Evolutionary conservation across 2,329 filamentous ascomycete species (phyloP), one percentile per base, ranked within the genome.

Genomic region (Xenoacremonium recifei): DNA sequence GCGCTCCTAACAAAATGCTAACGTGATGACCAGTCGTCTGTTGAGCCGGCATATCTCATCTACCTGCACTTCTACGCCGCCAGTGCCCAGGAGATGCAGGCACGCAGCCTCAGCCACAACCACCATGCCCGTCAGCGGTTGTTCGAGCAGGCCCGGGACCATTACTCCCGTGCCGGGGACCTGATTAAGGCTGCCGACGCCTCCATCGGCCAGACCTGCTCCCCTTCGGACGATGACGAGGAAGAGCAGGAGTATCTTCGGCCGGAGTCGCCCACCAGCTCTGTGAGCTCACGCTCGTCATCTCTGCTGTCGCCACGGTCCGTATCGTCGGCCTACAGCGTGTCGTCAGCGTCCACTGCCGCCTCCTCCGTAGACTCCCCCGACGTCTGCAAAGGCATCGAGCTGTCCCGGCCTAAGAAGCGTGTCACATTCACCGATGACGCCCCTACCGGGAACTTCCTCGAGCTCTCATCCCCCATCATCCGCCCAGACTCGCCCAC

Each of bases 31-130:
- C 34, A 61, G 60, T 65, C 65, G 11, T 57, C 66, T 19, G 63
- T 75, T 16, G 74, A 80, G 54, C 73, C 76, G 2, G 64, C 75
- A 6, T 75, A 81, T 53, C 65, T 80, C 23, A 75, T 82, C 49
- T 80, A 79, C 46, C 67, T 82, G 5, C 72, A 79, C 57, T 81
- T 82, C 57, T 82, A 81, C 47, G 78, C 77, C n/a, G 79, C 79
- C 16, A 73, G 69, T n/a, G 75, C 78, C 12, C 68, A 79, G 31
- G 79, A 82, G 53, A 73, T 75, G 65, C 76, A 77, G 50, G 76
- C 76, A 2, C 69, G 71, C 20, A 66, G 70, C 25, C 62, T 79
- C 6, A 68, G 69, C 13, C 61, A 67, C 10, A 68, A 67, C 2
- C 74, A 74, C 0, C 59, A 69, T 3, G 67, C 73, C 47, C 73